These are phyloP conservation scores for Epichloe amarillans DNA, from an alignment of 2,329 filamentous ascomycete genomes.

Conservation along the genomic window DNA sequence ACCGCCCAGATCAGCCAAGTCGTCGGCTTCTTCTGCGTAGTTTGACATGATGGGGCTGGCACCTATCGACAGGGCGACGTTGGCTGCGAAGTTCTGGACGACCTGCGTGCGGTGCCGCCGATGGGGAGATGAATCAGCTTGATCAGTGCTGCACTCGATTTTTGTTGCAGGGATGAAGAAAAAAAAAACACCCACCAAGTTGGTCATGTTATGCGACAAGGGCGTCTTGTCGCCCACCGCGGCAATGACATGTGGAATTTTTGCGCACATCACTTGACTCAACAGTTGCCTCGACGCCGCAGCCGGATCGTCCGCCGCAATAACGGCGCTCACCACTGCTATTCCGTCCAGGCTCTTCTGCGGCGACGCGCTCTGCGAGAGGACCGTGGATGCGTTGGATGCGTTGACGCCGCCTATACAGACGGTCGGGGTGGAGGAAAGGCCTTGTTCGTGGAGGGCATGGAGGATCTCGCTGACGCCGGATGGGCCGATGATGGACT, in stretches of 20 bases:
- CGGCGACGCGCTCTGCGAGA: constrained; percentile 47
- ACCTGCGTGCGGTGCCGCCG: constrained; percentile 27
- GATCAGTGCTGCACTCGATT: too few relatives aligned
- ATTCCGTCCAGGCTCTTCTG: constrained; percentile 61
- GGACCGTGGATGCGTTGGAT: constrained; percentile 58
- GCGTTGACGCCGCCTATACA: constrained; percentile 83
- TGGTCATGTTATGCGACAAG: constrained; percentile 93
- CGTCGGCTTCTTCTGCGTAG: constrained; percentile 66
- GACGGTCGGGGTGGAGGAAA: constrained; percentile 46
- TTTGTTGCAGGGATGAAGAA: too few relatives aligned
- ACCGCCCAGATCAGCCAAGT: constrained; percentile 65
- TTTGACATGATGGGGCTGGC: constrained; percentile 92
- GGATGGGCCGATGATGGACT: constrained; percentile 43
- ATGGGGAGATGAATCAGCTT: too few relatives aligned
- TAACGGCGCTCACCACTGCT: constrained; percentile 80
- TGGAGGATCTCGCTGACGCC: constrained; percentile 41
- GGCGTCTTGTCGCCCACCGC: constrained; percentile 51
- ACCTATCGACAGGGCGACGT: constrained; percentile 72
- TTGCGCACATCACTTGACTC: constrained; percentile 33
- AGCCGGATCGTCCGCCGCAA: constrained; percentile 56
- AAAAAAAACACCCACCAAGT: constrained; percentile 39
- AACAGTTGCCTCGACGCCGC: constrained; percentile 46
- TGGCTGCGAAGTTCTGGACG: constrained; percentile 89
- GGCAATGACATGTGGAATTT: constrained; percentile 36
- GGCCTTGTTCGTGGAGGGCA: constrained; percentile 36